Conservation (phyloP, 2,329 filamentous ascomycete species). For the Pseudocercospora ulei region DNA sequence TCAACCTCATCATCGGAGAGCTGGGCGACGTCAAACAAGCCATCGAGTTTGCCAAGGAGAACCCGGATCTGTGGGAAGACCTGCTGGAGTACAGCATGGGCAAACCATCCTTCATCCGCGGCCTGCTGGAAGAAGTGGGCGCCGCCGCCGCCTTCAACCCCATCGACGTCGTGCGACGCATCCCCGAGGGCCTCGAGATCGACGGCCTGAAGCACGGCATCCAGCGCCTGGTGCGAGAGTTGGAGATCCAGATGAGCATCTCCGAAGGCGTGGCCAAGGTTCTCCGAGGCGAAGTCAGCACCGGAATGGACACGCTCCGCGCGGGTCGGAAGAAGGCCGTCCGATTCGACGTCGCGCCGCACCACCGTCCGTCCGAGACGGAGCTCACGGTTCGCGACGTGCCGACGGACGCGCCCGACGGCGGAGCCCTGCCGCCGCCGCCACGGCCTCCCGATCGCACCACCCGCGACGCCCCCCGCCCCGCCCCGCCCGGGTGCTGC, state of each 20-base stretch:
- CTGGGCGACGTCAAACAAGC: conserved; percentile 83
- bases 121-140: conserved; percentile 83
- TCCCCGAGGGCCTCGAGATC: conserved; percentile 87
- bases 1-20: conserved; percentile 90
- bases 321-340: conserved; percentile 73
- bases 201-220: conserved; percentile 81
- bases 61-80: conserved; percentile 89
- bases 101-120: conserved; percentile 87
- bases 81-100: conserved; percentile 94
- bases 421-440: conserved; percentile 23
- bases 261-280: conserved; percentile 81
- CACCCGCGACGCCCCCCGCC: conserved; percentile 15
- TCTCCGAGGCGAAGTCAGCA: conserved; percentile 73
- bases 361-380: conserved; percentile 26
- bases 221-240: conserved; percentile 83
- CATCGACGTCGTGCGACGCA: conserved; percentile 77
- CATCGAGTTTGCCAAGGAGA: conserved; percentile 87
- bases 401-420: conserved; percentile 24
- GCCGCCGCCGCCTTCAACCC: conserved; percentile 70
- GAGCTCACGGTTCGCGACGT: conserved; percentile 31
- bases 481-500: conserved; percentile 34
- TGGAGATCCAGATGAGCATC: conserved; percentile 90
- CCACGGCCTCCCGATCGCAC: conserved; percentile 16
- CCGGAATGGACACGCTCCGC: conserved; percentile 70
- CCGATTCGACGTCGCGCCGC: conserved; percentile 64